Evolutionary conservation across 129 eudicot species (phyloP), one percentile per base, ranked within the genome.

Genomic region (Apium graveolens): DNA sequence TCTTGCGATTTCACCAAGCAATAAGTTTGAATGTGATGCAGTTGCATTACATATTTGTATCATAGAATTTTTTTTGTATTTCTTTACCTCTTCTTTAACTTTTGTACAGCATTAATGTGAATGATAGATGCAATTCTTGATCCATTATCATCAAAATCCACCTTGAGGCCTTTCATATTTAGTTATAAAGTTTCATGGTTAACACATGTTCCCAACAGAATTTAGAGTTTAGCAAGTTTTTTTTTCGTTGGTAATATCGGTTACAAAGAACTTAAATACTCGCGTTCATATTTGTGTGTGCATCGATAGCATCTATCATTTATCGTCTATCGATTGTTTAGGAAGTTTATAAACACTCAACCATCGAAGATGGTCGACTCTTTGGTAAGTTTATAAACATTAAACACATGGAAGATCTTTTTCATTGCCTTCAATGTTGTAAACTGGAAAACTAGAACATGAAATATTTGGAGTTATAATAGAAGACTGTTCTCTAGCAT

Each of bases 41-140:
- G 20, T 66, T 66, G 72, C 24, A 66, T 8, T 16, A 66, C 5
- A 66, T 66, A 66, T 66, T 66, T 66, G 72, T 66, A 66, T 66
- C 37, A 27, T 27, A 12, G 32, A n/a, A 10, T 11, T 11, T 44
- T 44, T 10, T 13, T 65, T 29, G 13, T 29, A 27, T 31, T 1
- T 66, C 14, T 12, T 21, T 11, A n/a, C 34, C 20, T 66, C 38
- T 27, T 27, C 20, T 66, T 31, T 31, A 5, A 10, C 32, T 31
- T 66, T 66, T 66, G 39, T 66, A 62, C 32, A 62, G 17, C 14
- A 11, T n/a, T 62, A 26, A 27, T 62, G 17, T 62, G 69, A 26
- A 62, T 62, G 5, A 26, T 62, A 62, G 69, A 26, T n/a, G 29
- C 20, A 62, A 10, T 62, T 62, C 7, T n/a, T 10, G 0, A 69